Evolutionary conservation across 108 stramenopile genomes (phyloP).

Genomic region (Asterionellopsis glacialis): DNA sequence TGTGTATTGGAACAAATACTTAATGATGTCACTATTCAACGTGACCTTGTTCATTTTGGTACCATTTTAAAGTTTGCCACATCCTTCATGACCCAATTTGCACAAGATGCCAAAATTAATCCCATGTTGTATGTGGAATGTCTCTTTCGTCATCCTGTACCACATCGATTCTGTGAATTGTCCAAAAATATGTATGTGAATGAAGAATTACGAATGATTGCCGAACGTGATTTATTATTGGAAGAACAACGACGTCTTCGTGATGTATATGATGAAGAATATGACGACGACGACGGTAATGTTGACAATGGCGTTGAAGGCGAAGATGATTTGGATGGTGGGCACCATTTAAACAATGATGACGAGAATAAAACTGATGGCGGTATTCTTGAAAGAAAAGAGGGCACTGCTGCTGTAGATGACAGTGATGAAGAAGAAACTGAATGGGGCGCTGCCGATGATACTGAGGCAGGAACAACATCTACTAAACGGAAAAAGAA

Average conservation of each 20-base stretch:
- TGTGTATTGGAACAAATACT: constrained; percentile 62
- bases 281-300: not conserved
- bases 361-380: not conserved
- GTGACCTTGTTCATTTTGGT: constrained; percentile 39
- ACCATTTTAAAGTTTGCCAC: constrained; percentile 51
- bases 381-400: not conserved
- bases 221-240: constrained; percentile 62
- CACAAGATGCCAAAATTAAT: constrained; percentile 54
- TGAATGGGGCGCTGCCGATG: constrained; percentile 10
- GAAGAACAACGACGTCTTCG: constrained; percentile 43
- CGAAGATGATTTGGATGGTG: not conserved
- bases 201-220: constrained; percentile 81
- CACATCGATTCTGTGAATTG: constrained; percentile 75
- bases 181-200: constrained; percentile 71
- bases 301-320: not conserved
- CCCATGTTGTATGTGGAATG: constrained; percentile 79
- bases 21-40: constrained; percentile 49
- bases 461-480: not conserved
- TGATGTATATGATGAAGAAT: constrained; percentile 23
- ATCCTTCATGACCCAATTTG: constrained; percentile 64
- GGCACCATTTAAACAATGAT: not conserved
- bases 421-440: constrained; percentile 2
- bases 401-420: not conserved
- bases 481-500: not conserved
- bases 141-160: constrained; percentile 58